Conservation (phyloP, 768 basidiomycete genomes). For the Auricularia cornea region DNA sequence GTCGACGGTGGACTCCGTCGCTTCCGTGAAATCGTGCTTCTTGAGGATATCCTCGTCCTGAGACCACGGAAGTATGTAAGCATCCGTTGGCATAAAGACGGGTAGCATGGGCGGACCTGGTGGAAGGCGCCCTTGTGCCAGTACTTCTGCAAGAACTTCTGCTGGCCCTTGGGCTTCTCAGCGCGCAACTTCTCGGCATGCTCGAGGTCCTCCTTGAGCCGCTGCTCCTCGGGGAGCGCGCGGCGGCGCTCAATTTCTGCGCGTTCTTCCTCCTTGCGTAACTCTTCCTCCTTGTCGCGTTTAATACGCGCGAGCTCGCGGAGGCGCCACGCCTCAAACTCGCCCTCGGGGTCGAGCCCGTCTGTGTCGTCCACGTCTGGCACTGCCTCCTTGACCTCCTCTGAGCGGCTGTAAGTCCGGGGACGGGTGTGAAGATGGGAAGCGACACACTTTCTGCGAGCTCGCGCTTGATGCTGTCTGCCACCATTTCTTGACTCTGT, state of each 20-base stretch:
- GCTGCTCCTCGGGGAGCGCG: slow-evolving; percentile 87
- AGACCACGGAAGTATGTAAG: slow-evolving; percentile 8
- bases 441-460: slow-evolving; percentile 72
- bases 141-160: slow-evolving; percentile 94
- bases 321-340: slow-evolving; percentile 95
- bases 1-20: slow-evolving; percentile 82
- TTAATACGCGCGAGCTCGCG: slow-evolving; percentile 91
- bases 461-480: slow-evolving; percentile 87
- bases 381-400: slow-evolving; percentile 76
- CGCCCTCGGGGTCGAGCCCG: slow-evolving; percentile 75
- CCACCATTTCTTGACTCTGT: slow-evolving; percentile 87
- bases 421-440: not conserved
- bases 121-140: slow-evolving; percentile 99
- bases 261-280: slow-evolving; percentile 72
- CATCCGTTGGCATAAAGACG: slow-evolving; percentile 2
- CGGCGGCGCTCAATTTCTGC: slow-evolving; percentile 88
- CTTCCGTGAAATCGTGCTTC: slow-evolving; percentile 79
- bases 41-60: slow-evolving; percentile 85
- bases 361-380: slow-evolving; percentile 95
- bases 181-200: slow-evolving; percentile 72
- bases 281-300: slow-evolving; percentile 83
- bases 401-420: slow-evolving; percentile 32
- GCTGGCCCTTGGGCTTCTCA: slow-evolving; percentile 84
- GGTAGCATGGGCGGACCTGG: slow-evolving; percentile 46
- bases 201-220: slow-evolving; percentile 87